Base-by-base conservation (phyloP, 2,329 filamentous ascomycete genomes). In the Alternaria viburni region DNA sequence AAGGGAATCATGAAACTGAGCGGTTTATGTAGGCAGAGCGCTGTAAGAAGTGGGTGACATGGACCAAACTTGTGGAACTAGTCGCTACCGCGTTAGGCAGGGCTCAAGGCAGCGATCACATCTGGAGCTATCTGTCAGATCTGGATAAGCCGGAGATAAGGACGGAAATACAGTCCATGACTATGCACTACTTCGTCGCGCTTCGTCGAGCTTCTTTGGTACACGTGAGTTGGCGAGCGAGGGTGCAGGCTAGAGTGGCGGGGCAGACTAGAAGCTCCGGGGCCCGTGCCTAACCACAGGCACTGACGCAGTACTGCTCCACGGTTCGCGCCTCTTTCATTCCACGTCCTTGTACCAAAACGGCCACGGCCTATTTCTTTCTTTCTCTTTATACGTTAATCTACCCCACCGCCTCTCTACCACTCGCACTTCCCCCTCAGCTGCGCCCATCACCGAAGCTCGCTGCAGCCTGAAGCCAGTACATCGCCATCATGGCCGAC, bases 401-500 rank as follows among this genome's bases (percentile, higher is more conserved):
- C 41, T 26, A 30, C 32, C 17, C 13, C n/a, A 19, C 28, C 23
- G 5, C 46, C 7, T 9, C 41, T 23, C 11, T 23, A n/a, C n/a
- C 13, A 10, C 51, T 43, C 43, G 5, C 17, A 10, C 23, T 13
- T 15, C 36, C 26, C 28, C 3, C 28, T 41, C 41, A 21, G 36
- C 54, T 10, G 54, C 44, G 54, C 44, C 46, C 25, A 41, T 19
- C 26, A 28, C 59, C 32, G 12, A 51, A 56, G 36, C 36, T 51
- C 21, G 12, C 47, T 32, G 26, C 47, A 41, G 59, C 59, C 59
- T 32, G 13, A 41, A 47, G 41, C 28, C 59, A n/a, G 17, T 44
- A 41, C 61, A 54, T 32, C 58, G 54, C 50, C 49, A 69, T 36
- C 66, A 78, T 78, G 72, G 72, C 73, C 13, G 64, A 66, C 58